These are phyloP conservation scores for Tuctoria greenei DNA, from an alignment of 176 grass and related monocot genomes.

Conservation along the genomic window DNA sequence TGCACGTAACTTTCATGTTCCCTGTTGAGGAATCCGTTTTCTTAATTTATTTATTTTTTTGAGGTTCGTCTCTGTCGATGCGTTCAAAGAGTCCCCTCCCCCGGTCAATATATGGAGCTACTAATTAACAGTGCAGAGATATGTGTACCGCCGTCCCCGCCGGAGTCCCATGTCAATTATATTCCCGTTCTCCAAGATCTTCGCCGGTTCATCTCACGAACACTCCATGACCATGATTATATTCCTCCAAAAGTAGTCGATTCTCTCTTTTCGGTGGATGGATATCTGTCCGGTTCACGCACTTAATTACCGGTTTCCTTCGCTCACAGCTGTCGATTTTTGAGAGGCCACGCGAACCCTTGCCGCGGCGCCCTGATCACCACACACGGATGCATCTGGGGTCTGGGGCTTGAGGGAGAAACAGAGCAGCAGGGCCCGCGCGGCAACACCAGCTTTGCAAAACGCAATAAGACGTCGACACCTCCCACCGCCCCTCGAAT, in stretches of 20 bases:
- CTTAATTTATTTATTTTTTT: no score
- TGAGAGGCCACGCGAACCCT: not conserved
- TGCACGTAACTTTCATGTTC: conserved; percentile 18
- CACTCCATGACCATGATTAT: not conserved
- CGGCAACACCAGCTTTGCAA: not conserved
- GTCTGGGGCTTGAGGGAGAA: not conserved
- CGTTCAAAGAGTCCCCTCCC: no score
- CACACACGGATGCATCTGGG: not conserved
- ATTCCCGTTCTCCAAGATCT: not conserved
- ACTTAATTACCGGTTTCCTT: not conserved
- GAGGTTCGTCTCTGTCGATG: not conserved
- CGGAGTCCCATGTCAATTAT: not conserved
- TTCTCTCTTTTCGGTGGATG: not conserved
- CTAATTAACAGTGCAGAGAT: not conserved
- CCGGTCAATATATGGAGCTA: no score
- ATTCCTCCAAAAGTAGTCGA: not conserved
- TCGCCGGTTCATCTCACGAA: not conserved
- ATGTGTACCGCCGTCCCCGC: not conserved
- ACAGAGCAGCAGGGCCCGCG: not conserved
- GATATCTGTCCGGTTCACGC: not conserved
- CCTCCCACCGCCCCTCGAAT: not conserved
- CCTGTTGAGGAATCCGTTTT: not conserved
- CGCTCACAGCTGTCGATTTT: conserved; percentile 20
- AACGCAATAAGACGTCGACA: not conserved
- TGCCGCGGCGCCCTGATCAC: not conserved